A percentile compares a stretch with the other conserved stretches of the same genome.
phyloP scores from a whole-genome alignment of 768 basidiomycete species.

The Russula foetens region DNA sequence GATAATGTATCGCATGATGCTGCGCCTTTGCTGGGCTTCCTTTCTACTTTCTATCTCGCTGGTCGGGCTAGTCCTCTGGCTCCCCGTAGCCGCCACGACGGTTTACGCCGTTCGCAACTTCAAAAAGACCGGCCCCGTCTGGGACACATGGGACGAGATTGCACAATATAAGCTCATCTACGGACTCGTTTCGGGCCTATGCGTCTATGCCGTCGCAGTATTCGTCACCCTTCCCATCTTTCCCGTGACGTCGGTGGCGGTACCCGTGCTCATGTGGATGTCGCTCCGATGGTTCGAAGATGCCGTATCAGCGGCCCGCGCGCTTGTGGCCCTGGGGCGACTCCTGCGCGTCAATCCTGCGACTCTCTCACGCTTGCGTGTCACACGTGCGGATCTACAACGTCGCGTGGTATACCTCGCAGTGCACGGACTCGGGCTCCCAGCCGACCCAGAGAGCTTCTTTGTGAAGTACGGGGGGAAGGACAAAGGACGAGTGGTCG shows the following conservation, averaged over 20 bases:
- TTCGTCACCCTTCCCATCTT: conserved; percentile 57
- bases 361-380: conserved; percentile 46
- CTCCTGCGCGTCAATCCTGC: conserved; percentile 55
- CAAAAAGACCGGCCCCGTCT: conserved; percentile 74
- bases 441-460: conserved; percentile 59
- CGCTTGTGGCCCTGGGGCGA: conserved; percentile 52
- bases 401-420: conserved; percentile 62
- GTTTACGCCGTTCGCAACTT: conserved; percentile 64
- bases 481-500: conserved; percentile 65
- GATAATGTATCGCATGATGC: conserved; percentile 53
- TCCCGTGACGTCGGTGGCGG: conserved; percentile 44
- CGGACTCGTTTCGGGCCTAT: conserved; percentile 64
- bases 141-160: conserved; percentile 86
- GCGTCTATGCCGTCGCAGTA: conserved; percentile 52
- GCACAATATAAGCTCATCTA: conserved; percentile 85
- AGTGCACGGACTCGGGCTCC: conserved; percentile 47
- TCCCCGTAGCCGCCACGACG: conserved; percentile 67
- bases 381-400: conserved; percentile 49
- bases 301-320: conserved; percentile 69
- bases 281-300: conserved; percentile 85
- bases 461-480: conserved; percentile 50
- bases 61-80: conserved; percentile 77
- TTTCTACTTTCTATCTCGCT: conserved; percentile 57
- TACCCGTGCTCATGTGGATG: conserved; percentile 84
- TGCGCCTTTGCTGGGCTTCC: conserved; percentile 57